Base-by-base conservation (phyloP, 495 filamentous ascomycete species). In the Aspergillus kassunensis region DNA sequence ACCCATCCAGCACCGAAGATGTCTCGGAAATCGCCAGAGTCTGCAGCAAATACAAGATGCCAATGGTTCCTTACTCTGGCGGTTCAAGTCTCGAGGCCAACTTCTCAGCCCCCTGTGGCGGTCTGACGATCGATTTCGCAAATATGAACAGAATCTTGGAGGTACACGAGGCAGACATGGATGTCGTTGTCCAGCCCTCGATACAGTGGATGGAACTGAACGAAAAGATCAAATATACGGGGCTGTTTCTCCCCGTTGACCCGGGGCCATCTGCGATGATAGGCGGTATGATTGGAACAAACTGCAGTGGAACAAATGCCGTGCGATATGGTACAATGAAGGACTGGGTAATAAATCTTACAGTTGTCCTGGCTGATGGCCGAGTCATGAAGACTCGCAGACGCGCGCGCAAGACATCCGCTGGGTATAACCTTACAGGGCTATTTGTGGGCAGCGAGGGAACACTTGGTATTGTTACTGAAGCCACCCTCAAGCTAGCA, bases 281-380 rank as follows among this genome's bases (percentile, higher is more conserved):
- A 55, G 92, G 92, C 31, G 92, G 92, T 34, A 97, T 97, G 92
- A 83, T 97, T 11, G 91, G 89, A 0, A 97, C 92, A 0, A 91
- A 91, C 25, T 97, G 92, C 76, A 87, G 82, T 53, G 92, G 92
- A 29, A 97, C 92, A 25, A 96, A 97, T 66, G 86, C 92, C 13
- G 91, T 95, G 60, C 79, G 89, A 20, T 97, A 96, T 64, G 92
- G 92, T 1, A 96, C 92, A 0, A 97, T 97, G 92, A 84, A 89
- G 55, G 92, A 97, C 61, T 97, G 91, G 90, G 92, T 97, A 0
- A 72, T 97, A 21, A 86, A 82, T 40, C 72, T 98, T 20, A 98
- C 92, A 0, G 89, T 96, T 10, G 93, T 98, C 0, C 74, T 97
- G 34, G 91, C 92, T 4, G 91, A 98, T 66, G 92, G 93, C 35